Percentiles rank a stretch among this genome's conserved stretches.
Evolutionary conservation across 768 basidiomycete genomes (phyloP).

Genomic region (Kwoniella sp.): DNA sequence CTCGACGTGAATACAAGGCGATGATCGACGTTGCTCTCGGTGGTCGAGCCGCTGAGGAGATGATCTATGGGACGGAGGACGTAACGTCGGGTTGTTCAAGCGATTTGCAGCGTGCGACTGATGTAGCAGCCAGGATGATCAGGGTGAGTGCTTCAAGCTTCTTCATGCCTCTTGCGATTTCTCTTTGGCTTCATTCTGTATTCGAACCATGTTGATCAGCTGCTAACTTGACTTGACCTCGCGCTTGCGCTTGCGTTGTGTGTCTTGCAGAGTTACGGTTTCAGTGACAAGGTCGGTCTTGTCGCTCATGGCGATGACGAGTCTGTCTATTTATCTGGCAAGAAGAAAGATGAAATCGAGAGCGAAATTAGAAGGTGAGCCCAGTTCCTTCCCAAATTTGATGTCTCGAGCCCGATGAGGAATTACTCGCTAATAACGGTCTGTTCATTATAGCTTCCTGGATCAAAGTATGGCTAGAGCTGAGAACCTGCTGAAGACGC

Average conservation of each 20-base stretch:
- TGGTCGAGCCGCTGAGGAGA: constrained; percentile 90
- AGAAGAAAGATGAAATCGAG: constrained; percentile 82
- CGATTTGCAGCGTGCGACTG: constrained; percentile 78
- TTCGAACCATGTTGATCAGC: background rate
- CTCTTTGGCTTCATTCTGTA: constrained; percentile 1
- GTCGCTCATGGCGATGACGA: constrained; percentile 79
- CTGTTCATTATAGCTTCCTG: constrained; percentile 61
- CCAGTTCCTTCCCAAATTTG: background rate
- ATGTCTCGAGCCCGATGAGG: too few species aligned
- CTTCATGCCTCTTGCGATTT: too few species aligned
- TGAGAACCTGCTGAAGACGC: constrained; percentile 65
- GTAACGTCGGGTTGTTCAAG: constrained; percentile 90
- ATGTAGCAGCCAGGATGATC: constrained; percentile 81
- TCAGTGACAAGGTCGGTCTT: constrained; percentile 61
- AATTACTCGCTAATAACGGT: background rate
- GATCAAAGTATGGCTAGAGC: constrained; percentile 71
- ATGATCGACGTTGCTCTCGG: constrained; percentile 89
- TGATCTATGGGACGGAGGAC: constrained; percentile 84
- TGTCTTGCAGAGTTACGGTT: constrained; percentile 51
- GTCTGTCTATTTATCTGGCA: constrained; percentile 70
- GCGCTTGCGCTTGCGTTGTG: too few species aligned
- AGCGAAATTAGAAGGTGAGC: constrained; percentile 78
- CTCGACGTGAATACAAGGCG: constrained; percentile 55
- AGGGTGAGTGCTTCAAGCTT: constrained; percentile 65
- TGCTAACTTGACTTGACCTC: background rate